Conservation (phyloP, 768 basidiomycete species). For the Russula abietina region DNA sequence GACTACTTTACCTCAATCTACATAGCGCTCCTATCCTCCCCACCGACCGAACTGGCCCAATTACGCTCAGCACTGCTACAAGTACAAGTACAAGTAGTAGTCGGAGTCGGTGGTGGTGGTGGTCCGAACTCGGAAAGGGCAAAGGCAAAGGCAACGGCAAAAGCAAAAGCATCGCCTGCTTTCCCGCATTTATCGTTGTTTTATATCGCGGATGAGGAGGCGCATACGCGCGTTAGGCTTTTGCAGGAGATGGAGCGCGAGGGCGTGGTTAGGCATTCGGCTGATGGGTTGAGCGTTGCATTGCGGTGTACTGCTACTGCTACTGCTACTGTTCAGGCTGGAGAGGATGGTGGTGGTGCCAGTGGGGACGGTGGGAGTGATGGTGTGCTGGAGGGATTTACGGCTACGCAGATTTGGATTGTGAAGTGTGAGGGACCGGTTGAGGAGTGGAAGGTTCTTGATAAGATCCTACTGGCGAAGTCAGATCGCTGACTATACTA, state of each 20-base stretch:
- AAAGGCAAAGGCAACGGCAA: too few species aligned
- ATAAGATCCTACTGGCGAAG: slow-evolving; percentile 30
- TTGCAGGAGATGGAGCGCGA: slow-evolving; percentile 38
- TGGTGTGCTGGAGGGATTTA: slow-evolving; percentile 35
- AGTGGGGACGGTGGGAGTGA: background rate
- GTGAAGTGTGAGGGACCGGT: slow-evolving; percentile 56
- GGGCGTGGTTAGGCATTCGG: slow-evolving; percentile 31
- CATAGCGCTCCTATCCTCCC: slow-evolving; percentile 40
- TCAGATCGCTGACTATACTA: background rate
- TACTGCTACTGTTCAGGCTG: background rate
- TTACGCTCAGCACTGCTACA: slow-evolving; percentile 43
- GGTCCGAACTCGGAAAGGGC: too few species aligned
- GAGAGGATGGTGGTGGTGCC: background rate
- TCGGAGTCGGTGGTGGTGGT: too few species aligned
- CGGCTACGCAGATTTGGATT: slow-evolving; percentile 51
- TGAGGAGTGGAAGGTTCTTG: slow-evolving; percentile 49
- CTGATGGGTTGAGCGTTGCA: slow-evolving; percentile 27
- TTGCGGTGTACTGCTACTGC: slow-evolving; percentile 38
- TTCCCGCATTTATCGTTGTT: slow-evolving; percentile 71
- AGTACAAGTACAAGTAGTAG: slow-evolving; percentile 31
- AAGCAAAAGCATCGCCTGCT: slow-evolving; percentile 38
- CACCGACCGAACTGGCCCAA: slow-evolving; percentile 39
- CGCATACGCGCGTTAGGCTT: slow-evolving; percentile 46
- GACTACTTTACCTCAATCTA: slow-evolving; percentile 69
- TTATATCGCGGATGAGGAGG: slow-evolving; percentile 66